Conservation (phyloP, 306 rosid species). For the Cyclanthera cordifolia region DNA sequence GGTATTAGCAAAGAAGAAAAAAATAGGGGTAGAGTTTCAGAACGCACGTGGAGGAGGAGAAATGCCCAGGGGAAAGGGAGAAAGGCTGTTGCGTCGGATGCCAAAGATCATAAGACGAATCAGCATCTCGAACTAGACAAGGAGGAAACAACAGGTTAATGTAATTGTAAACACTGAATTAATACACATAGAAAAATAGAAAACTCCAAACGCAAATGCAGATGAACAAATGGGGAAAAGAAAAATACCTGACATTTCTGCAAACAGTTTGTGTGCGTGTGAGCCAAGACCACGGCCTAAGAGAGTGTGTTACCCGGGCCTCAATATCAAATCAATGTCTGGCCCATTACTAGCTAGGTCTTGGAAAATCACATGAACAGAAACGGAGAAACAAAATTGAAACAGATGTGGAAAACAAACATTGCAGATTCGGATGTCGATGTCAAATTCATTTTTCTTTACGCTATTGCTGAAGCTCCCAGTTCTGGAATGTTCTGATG, state of each 20-base stretch:
- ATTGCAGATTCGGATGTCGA: background rate
- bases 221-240: background rate
- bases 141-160: slow-evolving; percentile 6
- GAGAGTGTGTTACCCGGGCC: background rate
- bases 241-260: background rate
- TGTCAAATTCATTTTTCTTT: background rate
- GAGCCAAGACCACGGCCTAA: background rate
- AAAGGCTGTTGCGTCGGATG: background rate
- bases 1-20: background rate
- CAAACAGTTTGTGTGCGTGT: slow-evolving; percentile 9
- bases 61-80: background rate
- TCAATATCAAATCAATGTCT: background rate
- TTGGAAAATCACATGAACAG: background rate
- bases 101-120: slow-evolving; percentile 16
- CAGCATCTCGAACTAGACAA: slow-evolving; percentile 22
- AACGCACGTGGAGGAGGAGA: slow-evolving; percentile 47
- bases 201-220: background rate
- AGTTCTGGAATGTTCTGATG: background rate
- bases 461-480: background rate
- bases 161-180: slow-evolving; percentile 5
- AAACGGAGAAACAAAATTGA: too few species aligned
- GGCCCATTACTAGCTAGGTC: background rate
- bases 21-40: slow-evolving; percentile 30
- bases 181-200: background rate
- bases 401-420: background rate